Base-by-base conservation (phyloP, 495 filamentous ascomycete species). In the Xylaria palmicola region DNA sequence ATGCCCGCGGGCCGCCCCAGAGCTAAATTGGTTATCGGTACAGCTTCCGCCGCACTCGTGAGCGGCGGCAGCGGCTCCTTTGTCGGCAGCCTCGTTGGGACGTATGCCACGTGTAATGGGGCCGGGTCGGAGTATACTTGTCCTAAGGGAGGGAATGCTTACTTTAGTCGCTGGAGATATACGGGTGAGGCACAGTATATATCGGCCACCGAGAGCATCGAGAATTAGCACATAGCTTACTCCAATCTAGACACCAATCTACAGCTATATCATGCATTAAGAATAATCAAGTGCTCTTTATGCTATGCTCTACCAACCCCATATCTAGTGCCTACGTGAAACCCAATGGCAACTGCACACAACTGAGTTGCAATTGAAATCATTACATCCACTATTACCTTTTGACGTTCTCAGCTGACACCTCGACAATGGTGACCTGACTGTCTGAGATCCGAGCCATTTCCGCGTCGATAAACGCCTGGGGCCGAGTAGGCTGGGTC, bases 101-200 rank as follows among this genome's bases (percentile, higher is more conserved):
- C 67, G 4, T 79, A 79, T 62, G 77, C 77, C 34, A 80, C 77
- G n/a, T 74, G 68, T 40, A 78, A 80, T 60, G 77, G 76, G 20
- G 75, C 71, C 5, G 68, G 69, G 8, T 63, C 59, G 1, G 72
- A 63, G 0, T 56, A 62, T 4, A 51, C 56, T 20, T 73, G 65
- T 63, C 68, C 68, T 7, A 26, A 52, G 12, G 68, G 68, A 9
- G 68, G 68, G 15, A 50, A 63, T n/a, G 68, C 75, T 49, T 74
- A 75, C 63, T 65, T 79, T n/a, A 55, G 39, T 41, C 66, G 72
- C 29, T 78, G 74, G 75, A 67, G 64, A n/a, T 80, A 79, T 56
- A 47, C 41, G 26, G 68, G 72, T 2, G 50, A 49, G 37, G 74
- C 71, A 7, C 71, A 76, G 49, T 69, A 70, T 43, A 56, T 74